Percentiles rank a stretch among this genome's conserved stretches.
phyloP scores from a whole-genome alignment of 2,329 filamentous ascomycete genomes.

The Penicillium sp. region DNA sequence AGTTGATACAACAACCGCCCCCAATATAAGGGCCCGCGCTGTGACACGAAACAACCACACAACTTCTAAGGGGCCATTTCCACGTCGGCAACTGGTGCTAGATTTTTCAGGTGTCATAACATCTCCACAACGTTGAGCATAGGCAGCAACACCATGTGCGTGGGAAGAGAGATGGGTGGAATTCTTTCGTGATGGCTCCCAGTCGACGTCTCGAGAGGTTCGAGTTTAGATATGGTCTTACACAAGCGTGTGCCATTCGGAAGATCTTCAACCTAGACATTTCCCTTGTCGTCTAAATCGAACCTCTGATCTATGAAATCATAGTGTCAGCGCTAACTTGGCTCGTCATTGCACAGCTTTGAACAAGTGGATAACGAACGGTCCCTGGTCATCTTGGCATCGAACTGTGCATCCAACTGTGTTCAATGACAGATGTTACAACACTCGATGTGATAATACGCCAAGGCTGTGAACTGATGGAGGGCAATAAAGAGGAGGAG shows the following conservation, averaged over 20 bases:
- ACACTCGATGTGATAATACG: neutral
- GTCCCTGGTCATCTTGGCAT: too few relatives aligned
- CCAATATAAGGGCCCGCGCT: accelerated
- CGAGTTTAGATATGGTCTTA: neutral
- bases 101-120: neutral
- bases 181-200: accelerated
- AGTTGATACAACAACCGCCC: neutral
- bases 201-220: neutral
- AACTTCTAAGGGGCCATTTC: too few relatives aligned
- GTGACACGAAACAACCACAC: neutral
- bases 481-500: neutral
- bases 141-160: neutral
- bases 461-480: neutral
- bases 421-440: neutral
- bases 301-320: neutral
- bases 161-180: accelerated
- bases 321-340: neutral
- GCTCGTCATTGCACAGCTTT: neutral
- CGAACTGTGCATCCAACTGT: neutral
- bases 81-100: too few relatives aligned
- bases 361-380: too few relatives aligned
- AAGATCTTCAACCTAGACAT: neutral
- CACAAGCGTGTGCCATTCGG: too few relatives aligned
- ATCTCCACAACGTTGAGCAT: neutral
- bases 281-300: neutral